phyloP scores from a whole-genome alignment of 441 rosid genomes.

The Cnidoscolus chayamansa region DNA sequence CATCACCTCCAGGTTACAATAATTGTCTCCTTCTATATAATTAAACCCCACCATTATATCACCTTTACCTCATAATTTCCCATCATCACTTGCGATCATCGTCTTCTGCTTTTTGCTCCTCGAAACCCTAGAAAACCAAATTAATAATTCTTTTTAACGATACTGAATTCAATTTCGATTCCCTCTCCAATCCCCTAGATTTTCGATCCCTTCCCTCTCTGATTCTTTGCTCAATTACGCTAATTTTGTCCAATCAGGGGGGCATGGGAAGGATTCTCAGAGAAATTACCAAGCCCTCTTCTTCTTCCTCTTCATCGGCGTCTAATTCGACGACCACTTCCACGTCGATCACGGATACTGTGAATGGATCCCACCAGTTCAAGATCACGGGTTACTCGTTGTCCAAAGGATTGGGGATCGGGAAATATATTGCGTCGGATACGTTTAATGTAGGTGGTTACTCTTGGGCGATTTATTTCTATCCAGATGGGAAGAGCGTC shows the following conservation, averaged over 20 bases:
- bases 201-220: neutral
- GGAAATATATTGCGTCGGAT: slow-evolving; percentile 74
- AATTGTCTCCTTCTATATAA: neutral
- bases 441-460: slow-evolving; percentile 78
- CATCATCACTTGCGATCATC: neutral
- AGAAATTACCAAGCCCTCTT: slow-evolving; percentile 18
- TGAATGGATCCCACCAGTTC: slow-evolving; percentile 28
- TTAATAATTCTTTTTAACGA: neutral
- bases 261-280: slow-evolving; percentile 24
- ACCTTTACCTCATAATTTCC: neutral
- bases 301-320: neutral
- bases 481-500: slow-evolving; percentile 87
- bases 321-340: slow-evolving; percentile 17
- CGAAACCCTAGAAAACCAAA: slow-evolving; percentile 16
- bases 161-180: neutral
- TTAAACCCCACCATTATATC: neutral
- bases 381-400: slow-evolving; percentile 25
- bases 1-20: neutral
- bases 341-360: slow-evolving; percentile 21
- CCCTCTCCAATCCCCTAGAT: neutral
- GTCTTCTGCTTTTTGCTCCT: neutral
- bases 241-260: neutral
- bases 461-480: slow-evolving; percentile 87
- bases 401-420: slow-evolving; percentile 70
- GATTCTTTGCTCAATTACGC: neutral